Percentiles rank a stretch among this genome's conserved stretches.
phyloP scores from a whole-genome alignment of 169 alveolate species.

The Cryptosporidium baileyi region DNA sequence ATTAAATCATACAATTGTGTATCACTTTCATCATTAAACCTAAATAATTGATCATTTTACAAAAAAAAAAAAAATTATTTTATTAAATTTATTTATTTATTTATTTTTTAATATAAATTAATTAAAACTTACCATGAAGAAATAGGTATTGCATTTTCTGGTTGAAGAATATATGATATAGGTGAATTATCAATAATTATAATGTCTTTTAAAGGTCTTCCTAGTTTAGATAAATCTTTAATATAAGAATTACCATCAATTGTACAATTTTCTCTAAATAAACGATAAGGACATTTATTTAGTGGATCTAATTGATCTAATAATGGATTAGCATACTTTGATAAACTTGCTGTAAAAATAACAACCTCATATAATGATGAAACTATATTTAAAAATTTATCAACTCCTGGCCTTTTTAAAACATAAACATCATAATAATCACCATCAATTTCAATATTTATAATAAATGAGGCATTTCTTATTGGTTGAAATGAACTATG shows the following conservation, averaged over 20 bases:
- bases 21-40: slow-evolving; percentile 84
- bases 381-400: slow-evolving; percentile 77
- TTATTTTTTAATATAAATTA: neutral
- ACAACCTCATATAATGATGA: slow-evolving; percentile 80
- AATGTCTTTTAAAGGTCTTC: slow-evolving; percentile 85
- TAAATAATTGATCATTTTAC: no score
- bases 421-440: slow-evolving; percentile 79
- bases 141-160: slow-evolving; percentile 91
- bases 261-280: slow-evolving; percentile 83
- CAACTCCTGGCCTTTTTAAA: slow-evolving; percentile 83
- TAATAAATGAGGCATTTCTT: slow-evolving; percentile 72
- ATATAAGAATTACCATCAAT: slow-evolving; percentile 76
- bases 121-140: slow-evolving; percentile 81
- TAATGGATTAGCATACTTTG: slow-evolving; percentile 86
- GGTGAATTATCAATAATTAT: slow-evolving; percentile 91
- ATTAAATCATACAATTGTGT: slow-evolving; percentile 80
- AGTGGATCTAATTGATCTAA: slow-evolving; percentile 78
- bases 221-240: slow-evolving; percentile 85
- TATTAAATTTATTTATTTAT: neutral
- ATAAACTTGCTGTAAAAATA: slow-evolving; percentile 82
- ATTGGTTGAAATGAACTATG: slow-evolving; percentile 76
- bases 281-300: slow-evolving; percentile 77
- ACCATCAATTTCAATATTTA: slow-evolving; percentile 79
- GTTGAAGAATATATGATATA: slow-evolving; percentile 86
- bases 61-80: neutral